Percentiles rank a stretch among this genome's conserved stretches.
phyloP scores from a whole-genome alignment of 202 grass and related monocot species.

The Zizania palustris region DNA sequence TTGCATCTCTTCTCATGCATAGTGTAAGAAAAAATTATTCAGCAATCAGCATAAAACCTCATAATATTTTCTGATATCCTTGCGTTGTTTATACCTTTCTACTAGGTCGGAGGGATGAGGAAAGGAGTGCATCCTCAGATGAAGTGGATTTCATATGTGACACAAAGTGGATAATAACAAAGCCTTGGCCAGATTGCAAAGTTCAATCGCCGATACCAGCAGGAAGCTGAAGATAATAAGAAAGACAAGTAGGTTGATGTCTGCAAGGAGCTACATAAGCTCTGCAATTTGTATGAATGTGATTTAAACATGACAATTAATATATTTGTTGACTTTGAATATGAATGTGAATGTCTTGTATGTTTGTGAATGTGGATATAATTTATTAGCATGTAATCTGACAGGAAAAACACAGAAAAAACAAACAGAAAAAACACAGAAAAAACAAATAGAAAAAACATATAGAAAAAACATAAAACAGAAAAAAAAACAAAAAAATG shows the following conservation, averaged over 20 bases:
- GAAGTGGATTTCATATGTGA: constrained; percentile 81
- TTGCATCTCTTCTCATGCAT: neutral
- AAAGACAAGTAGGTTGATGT: constrained; percentile 39
- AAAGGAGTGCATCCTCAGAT: constrained; percentile 75
- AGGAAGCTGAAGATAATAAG: constrained; percentile 53
- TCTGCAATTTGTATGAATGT: constrained; percentile 17
- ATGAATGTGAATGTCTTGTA: no score
- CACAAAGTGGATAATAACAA: constrained; percentile 79
- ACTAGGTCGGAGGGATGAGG: constrained; percentile 53
- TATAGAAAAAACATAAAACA: no score
- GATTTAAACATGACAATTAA: no score
- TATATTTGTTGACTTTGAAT: no score
- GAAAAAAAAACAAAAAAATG: no score
- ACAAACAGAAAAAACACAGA: no score
- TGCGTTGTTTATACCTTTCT: neutral
- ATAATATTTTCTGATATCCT: neutral
- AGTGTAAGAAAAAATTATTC: neutral
- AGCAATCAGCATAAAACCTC: neutral
- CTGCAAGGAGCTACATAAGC: neutral
- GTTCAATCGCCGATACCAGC: constrained; percentile 83
- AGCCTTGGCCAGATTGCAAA: constrained; percentile 79
- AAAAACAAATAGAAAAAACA: no score
- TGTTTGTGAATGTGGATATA: no score
- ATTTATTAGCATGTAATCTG: no score
- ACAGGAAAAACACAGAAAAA: no score